Evolutionary conservation across 257 asterid species (phyloP), one percentile per base, ranked within the genome.

Genomic region (Phtheirospermum japonicum): DNA sequence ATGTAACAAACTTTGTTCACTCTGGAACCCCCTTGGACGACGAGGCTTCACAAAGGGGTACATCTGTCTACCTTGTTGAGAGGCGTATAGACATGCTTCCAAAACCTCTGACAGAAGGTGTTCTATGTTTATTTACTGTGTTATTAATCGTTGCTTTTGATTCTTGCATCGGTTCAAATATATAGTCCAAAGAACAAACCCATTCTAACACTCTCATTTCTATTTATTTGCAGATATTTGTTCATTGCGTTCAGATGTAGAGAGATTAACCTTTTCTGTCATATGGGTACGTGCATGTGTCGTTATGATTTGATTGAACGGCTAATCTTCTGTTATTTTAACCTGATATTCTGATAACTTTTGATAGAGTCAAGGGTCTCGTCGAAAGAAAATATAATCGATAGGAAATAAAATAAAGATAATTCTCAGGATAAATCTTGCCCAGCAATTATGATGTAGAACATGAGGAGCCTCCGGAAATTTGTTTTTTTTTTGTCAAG

Each of bases 51-150:
- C 93, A 81, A 78, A 87, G 99, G 76, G 99, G 99, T 58, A 93
- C 99, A 73, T 93, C 99, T 61, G 99, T 93, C 59, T 93, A 89
- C 84, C 96, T 93, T 65, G 99, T 93, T 51, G 99, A 89, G 85
- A 84, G 85, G 62, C 93, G 99, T 66, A 93, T 93, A 60, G 99
- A 93, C 83, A 93, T 93, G 99, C 97, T 93, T 65, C 99, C 99
- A 2, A 89, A 93, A 75, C 99, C 99, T 65, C 82, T 93, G 43
- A 93, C 99, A 28, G 99, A 93, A 93, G 99, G 99, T 93, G 66
- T 39, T 40, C 54, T 54, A 49, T 61, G 70, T 61, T 50, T 31
- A 34, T 57, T 64, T 49, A 18, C 19, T 40, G 49, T n/a, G 58
- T 57, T 58, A 28, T 67, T 61, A 56, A 18, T 37, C 23, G 56